Evolutionary conservation across 1,139 yeast genomes (phyloP).

Genomic region (Casaregolazyma lundiana): DNA sequence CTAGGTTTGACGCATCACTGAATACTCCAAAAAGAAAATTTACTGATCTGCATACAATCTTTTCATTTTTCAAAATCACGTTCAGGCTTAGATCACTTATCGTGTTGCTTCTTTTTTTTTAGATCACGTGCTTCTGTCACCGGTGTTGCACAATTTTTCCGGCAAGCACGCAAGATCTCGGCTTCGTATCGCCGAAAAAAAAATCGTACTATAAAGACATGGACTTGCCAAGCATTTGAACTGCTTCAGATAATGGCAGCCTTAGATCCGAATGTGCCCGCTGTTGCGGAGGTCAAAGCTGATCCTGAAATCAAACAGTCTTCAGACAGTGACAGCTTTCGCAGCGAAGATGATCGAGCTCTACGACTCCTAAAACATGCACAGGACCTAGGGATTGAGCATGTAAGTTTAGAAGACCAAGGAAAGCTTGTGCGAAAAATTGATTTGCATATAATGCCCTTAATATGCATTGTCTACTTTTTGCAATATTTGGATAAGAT

Average conservation of each 20-base stretch:
- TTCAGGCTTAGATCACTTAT: too few species aligned
- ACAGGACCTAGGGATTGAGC: slow-evolving; percentile 9
- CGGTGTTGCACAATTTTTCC: neutral
- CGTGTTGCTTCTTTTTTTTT: too few species aligned
- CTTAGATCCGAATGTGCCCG: neutral
- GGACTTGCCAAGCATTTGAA: neutral
- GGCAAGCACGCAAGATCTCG: neutral
- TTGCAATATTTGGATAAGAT: slow-evolving; percentile 62
- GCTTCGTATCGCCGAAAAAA: neutral
- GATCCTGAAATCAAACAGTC: neutral
- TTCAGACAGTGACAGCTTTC: neutral
- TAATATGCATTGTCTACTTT: slow-evolving; percentile 38
- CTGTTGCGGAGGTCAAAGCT: neutral
- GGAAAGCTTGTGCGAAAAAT: slow-evolving; percentile 45
- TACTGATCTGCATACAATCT: neutral
- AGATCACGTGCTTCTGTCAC: neutral
- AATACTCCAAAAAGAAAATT: too few species aligned
- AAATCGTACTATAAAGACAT: neutral
- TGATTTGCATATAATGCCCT: slow-evolving; percentile 50
- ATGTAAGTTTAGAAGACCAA: slow-evolving; percentile 28
- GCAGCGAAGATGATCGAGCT: slow-evolving; percentile 11
- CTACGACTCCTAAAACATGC: slow-evolving; percentile 12
- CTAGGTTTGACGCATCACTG: too few species aligned
- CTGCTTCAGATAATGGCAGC: neutral
- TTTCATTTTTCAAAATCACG: too few species aligned